A percentile compares a stretch with the other conserved stretches of the same genome.
Conservation (phyloP, 768 basidiomycete genomes). For the Neoboletus brunneissimus region DNA sequence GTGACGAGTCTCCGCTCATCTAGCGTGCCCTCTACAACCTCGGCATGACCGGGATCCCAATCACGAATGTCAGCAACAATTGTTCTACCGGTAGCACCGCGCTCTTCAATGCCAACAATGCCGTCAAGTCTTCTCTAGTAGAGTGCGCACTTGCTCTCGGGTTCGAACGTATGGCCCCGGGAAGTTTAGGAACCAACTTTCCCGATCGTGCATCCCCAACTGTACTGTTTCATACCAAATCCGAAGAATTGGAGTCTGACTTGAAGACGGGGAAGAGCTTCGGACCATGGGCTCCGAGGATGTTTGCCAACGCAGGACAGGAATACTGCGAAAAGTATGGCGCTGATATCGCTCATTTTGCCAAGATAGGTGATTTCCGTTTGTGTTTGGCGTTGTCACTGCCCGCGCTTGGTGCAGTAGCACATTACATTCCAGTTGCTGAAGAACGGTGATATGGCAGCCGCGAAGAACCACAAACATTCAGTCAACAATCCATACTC, state of each 20-base stretch:
- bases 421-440: neutral
- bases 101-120: constrained; percentile 67
- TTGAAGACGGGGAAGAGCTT: constrained; percentile 51
- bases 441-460: constrained; percentile 34
- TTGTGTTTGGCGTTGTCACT: neutral
- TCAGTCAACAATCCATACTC: constrained; percentile 82
- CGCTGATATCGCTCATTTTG: constrained; percentile 61
- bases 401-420: neutral
- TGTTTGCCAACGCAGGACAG: constrained; percentile 70
- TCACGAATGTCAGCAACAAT: constrained; percentile 84
- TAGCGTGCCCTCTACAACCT: constrained; percentile 50
- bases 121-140: constrained; percentile 64
- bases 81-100: constrained; percentile 81
- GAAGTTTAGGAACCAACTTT: constrained; percentile 66
- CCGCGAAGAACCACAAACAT: constrained; percentile 82
- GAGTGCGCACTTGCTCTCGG: constrained; percentile 82
- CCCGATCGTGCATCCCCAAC: constrained; percentile 52
- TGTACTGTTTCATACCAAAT: constrained; percentile 41
- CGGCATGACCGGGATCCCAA: constrained; percentile 77
- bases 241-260: constrained; percentile 46
- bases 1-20: too few species aligned
- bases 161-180: constrained; percentile 82
- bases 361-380: constrained; percentile 63
- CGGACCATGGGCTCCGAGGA: constrained; percentile 67
- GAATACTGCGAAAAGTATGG: constrained; percentile 81